Percentiles rank a stretch among this genome's conserved stretches.
phyloP scores from a whole-genome alignment of 2,329 filamentous ascomycete genomes.

The Pyrenophora teres region DNA sequence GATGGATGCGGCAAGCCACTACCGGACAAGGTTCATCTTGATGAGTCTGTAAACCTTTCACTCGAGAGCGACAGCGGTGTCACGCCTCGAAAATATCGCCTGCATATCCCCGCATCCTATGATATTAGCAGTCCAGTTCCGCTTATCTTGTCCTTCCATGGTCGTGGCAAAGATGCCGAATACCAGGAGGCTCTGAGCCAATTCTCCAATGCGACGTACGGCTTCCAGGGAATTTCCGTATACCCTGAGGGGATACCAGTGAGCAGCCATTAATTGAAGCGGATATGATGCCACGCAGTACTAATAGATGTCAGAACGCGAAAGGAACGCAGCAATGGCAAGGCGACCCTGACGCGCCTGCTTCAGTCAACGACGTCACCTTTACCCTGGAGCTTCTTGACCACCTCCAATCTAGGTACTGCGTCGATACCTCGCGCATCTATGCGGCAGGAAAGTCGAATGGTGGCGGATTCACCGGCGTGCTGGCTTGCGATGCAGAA shows the following conservation, averaged over 20 bases:
- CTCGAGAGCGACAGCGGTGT: conserved; percentile 37
- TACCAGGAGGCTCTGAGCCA: conserved; percentile 51
- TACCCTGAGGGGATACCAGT: conserved; percentile 52
- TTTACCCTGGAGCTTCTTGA: conserved; percentile 53
- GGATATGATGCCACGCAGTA: background rate
- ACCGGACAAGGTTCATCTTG: conserved; percentile 26
- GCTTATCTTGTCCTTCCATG: conserved; percentile 57
- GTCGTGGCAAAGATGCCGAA: conserved; percentile 45
- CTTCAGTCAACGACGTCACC: conserved; percentile 50
- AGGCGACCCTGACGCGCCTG: conserved; percentile 49
- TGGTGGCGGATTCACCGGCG: conserved; percentile 57
- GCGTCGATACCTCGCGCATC: conserved; percentile 52
- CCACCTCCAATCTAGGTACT: conserved; percentile 49
- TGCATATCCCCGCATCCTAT: conserved; percentile 51
- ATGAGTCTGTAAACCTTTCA: conserved; percentile 29
- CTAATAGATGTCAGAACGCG: conserved; percentile 11
- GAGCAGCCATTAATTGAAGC: background rate
- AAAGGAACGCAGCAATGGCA: conserved; percentile 46
- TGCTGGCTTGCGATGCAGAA: conserved; percentile 54
- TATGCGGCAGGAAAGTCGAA: conserved; percentile 60
- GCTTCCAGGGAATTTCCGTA: conserved; percentile 51
- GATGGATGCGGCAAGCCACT: conserved; percentile 22
- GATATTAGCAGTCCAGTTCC: conserved; percentile 43
- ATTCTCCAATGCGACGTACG: conserved; percentile 53
- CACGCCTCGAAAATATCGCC: conserved; percentile 41